Evolutionary conservation across 2,329 filamentous ascomycete genomes (phyloP), one percentile per base, ranked within the genome.

Genomic region (Cryphonectria naterciae): DNA sequence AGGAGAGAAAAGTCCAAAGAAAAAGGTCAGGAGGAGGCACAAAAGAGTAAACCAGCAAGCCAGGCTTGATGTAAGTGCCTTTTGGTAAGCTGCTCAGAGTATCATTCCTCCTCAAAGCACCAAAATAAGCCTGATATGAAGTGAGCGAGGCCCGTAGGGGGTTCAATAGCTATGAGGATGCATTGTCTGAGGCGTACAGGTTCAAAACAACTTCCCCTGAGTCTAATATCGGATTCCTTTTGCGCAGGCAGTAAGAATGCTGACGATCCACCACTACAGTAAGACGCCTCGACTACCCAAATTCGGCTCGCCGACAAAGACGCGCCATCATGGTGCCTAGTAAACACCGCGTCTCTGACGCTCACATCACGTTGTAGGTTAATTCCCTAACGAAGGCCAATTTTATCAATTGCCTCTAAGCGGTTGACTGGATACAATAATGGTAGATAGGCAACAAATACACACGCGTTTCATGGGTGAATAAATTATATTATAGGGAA

Each of bases 221-320:
- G 7, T 22, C 4, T 22, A 32, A 32, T 8, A 46, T 22, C 15
- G 17, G 43, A 39, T 7, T 7, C 52, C 52, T 28, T 56, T 3
- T 2, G 4, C 52, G 1, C 19, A 25, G 52, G 52, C 52, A 11
- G 37, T 11, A 39, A 39, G 37, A 13, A 39, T 28, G 52, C 52
- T 28, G 52, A 39, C 37, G 37, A 39, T 13, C 37, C 37, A 10
- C 37, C 37, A 54, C 49, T 5, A 54, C 2, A 32, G 4, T 25
- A 54, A 28, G 7, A 13, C 25, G 25, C 5, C 54, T 54, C 52
- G 1, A 58, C 54, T 35, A 13, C 49, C 49, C 35, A 22, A 39
- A 66, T 54, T 4, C 4, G n/a, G 49, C 64, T 66, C 64, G 49
- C 64, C 64, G 64, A 35, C 37, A 19, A 19, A 39, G 41, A 67